Evolutionary conservation across 768 basidiomycete species (phyloP).

Genomic region (Tephrocybe sp.): DNA sequence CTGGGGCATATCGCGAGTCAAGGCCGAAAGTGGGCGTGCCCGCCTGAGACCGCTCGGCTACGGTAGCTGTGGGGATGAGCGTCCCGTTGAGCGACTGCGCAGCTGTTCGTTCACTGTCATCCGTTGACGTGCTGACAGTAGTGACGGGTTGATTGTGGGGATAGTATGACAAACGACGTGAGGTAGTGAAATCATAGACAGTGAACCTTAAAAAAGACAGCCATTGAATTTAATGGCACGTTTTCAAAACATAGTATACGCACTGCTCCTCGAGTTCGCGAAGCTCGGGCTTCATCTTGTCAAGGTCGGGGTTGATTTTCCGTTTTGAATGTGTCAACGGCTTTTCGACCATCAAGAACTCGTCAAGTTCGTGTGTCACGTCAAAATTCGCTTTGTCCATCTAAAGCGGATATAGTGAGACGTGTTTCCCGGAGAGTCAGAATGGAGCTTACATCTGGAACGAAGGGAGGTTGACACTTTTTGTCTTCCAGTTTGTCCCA

Average conservation of each 20-base stretch:
- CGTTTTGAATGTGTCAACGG: conserved; percentile 94
- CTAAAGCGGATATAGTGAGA: conserved; percentile 36
- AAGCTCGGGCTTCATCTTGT: conserved; percentile 88
- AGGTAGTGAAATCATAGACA: conserved; percentile 78
- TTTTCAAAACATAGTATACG: conserved; percentile 19
- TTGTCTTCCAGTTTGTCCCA: conserved; percentile 80
- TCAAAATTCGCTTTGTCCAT: conserved; percentile 98
- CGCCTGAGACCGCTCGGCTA: conserved; percentile 46
- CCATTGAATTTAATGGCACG: not conserved
- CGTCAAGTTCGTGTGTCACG: conserved; percentile 94
- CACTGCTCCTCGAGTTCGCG: conserved; percentile 93
- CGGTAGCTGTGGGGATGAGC: conserved; percentile 42
- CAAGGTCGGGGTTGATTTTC: conserved; percentile 81
- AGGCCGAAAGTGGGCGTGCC: conserved; percentile 39
- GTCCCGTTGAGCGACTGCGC: conserved; percentile 41
- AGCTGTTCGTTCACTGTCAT: conserved; percentile 39
- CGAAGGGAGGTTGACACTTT: conserved; percentile 74
- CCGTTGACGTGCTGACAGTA: conserved; percentile 37
- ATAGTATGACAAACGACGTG: conserved; percentile 81
- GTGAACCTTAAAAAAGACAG: conserved; percentile 60
- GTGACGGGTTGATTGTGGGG: conserved; percentile 71
- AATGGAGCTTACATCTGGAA: conserved; percentile 77
- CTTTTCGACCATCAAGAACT: conserved; percentile 96
- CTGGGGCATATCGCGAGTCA: conserved; percentile 24
- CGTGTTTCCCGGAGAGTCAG: not conserved